Evolutionary conservation across 1,139 yeast genomes (phyloP).

Genomic region (Candida neerlandica): DNA sequence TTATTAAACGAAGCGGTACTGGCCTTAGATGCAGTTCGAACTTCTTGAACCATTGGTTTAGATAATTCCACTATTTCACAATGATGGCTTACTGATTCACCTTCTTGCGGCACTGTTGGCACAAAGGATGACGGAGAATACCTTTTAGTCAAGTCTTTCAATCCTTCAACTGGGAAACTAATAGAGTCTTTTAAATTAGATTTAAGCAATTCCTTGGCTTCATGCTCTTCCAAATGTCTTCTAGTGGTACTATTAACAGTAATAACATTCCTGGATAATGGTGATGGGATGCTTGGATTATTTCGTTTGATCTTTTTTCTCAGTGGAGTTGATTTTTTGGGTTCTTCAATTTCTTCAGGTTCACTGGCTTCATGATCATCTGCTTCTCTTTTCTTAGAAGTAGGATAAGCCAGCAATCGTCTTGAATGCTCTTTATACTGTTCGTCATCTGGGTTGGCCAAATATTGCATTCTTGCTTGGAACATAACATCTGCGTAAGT

Average conservation of each 20-base stretch:
- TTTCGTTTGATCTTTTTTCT: conserved; percentile 15
- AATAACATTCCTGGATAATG: conserved; percentile 15
- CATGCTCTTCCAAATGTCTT: conserved; percentile 1
- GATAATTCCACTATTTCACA: conserved; percentile 28
- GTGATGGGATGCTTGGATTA: conserved; percentile 14
- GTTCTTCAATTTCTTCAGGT: conserved; percentile 10
- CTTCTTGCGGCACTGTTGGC: conserved; percentile 14
- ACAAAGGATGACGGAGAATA: conserved; percentile 11
- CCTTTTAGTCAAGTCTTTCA: conserved; percentile 17
- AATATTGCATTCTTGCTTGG: conserved; percentile 58
- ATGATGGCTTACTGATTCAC: conserved; percentile 24
- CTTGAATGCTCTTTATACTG: conserved; percentile 30
- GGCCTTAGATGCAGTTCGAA: conserved; percentile 32
- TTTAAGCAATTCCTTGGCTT: neutral
- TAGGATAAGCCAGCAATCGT: conserved; percentile 31
- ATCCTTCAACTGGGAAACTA: conserved; percentile 26
- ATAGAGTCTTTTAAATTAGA: conserved; percentile 14
- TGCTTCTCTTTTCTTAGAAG: conserved; percentile 22
- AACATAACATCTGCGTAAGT: conserved; percentile 74
- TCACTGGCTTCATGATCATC: conserved; percentile 16
- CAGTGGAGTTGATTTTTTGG: conserved; percentile 11
- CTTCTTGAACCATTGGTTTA: conserved; percentile 32
- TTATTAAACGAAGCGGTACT: conserved; percentile 33
- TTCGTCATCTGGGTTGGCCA: conserved; percentile 45
- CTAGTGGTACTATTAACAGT: conserved; percentile 3